Evolutionary conservation across 805 yeast species (phyloP), one percentile per base, ranked within the genome.

Genomic region (Nakazawaea sp.): DNA sequence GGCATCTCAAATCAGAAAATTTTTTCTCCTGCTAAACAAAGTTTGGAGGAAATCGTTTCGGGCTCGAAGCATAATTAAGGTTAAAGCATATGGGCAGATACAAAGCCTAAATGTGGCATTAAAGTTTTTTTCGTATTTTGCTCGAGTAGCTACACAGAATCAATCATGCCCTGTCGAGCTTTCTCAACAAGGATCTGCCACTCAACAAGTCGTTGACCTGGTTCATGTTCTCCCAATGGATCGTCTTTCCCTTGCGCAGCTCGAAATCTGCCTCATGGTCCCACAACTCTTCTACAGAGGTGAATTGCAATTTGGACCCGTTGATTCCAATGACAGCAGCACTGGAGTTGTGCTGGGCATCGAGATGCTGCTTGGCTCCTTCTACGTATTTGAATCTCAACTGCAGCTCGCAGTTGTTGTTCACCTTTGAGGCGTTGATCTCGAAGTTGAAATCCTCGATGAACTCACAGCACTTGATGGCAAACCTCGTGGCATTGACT

Each of bases 391-490:
- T 60, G 58, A 75, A 73, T 51, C 80, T 70, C 46, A 78, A 55
- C 24, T 69, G 65, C 32, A 66, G 66, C 29, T 64, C 68, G 29
- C 67, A 27, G 19, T 27, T 27, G 25, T 30, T 13, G 25, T 30
- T 33, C 5, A 26, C 10, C 26, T 34, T 39, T 4, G 38, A 34
- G 30, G 45, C 38, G 21, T 30, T 23, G 17, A 38, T 24, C 7
- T 34, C 41, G 17, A 27, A 58, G 42, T 56, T 43, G 18, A 30
- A 17, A 8, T 78, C 70, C 59, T 92, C 97, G 46, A 90, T 76
- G 58, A 85, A 92, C 57, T 87, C 82, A 40, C 89, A 80, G 40
- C 96, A 87, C 61, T 79, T 82, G 48, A 90, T 82, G 3, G 96
- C 96, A 58, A 82, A 81, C 56, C 97, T 76, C 5, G 89, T 79